Base-by-base conservation (phyloP, 495 filamentous ascomycete genomes). In the Penicillium lividum region DNA sequence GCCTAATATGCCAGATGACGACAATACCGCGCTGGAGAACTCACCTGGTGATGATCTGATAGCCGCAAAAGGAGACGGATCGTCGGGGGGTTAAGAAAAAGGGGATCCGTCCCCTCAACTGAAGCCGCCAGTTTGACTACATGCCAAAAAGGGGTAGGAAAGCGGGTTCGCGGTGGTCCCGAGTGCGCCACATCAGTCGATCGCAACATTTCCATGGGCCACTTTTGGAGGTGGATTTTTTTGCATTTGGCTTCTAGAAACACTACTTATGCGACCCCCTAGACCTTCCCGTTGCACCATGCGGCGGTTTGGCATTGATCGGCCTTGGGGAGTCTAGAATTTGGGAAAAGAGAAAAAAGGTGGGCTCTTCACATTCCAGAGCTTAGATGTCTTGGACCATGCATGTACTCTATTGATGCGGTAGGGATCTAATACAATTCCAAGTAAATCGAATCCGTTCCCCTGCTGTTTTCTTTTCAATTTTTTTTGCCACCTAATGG, bases 301-400 rank as follows among this genome's bases (percentile, higher is more conserved):
- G 22, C 33, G 44, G 25, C 40, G 33, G 53, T 38, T 58, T 45
- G 54, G 50, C 27, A 45, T 25, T 51, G 53, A 64, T 64, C 57
- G 45, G 45, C n/a, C 28, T 27, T 28, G 28, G 8, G 7, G 6
- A 15, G 45, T 10, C 22, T 47, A 29, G 28, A 47, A n/a, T 29
- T 15, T 22, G 16, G 10, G 45, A 18, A 10, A 6, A 47, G 9
- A 10, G 0, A 11, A 7, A 11, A 2, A 27, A 22, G 28, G 29
- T 10, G 48, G n/a, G n/a, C 4, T 31, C 29, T 34, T 51, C 18
- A 51, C 48, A 51, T 51, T 47, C 44, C 44, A 47, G 44, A 10
- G 27, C 44, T 47, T 13, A 13, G 28, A 31, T 49, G 46, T 27
- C 46, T n/a, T 8, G 11, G 15, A 28, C 46, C 28, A 51, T 31